Evolutionary conservation across 345 rosid species (phyloP).

Genomic region (Carallia pectinifolia): DNA sequence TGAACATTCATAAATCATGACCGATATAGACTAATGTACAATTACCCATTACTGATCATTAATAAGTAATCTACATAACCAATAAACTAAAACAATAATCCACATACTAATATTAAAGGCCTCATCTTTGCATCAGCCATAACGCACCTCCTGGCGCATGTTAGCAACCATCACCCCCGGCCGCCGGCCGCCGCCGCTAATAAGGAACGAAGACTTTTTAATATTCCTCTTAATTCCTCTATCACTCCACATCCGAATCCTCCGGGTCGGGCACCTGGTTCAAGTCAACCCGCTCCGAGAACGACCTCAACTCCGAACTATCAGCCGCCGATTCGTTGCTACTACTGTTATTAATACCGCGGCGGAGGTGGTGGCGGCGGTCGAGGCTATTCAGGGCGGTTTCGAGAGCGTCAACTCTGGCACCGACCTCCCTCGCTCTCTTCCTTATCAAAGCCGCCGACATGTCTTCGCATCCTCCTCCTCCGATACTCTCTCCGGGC

Average conservation of each 20-base stretch:
- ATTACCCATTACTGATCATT: conserved; percentile 2
- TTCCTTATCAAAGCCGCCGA: conserved; percentile 83
- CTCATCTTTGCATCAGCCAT: conserved; percentile 7
- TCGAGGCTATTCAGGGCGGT: conserved; percentile 37
- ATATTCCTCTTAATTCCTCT: conserved; percentile 11
- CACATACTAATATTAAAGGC: conserved; percentile 2
- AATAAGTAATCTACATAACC: conserved; percentile 13
- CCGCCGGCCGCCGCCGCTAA: background rate
- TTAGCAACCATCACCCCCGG: conserved; percentile 13
- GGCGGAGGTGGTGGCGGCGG: conserved; percentile 29
- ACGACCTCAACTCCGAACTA: conserved; percentile 37
- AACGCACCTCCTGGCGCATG: conserved; percentile 25
- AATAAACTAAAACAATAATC: background rate
- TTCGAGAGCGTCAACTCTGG: conserved; percentile 84
- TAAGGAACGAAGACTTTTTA: too few species aligned
- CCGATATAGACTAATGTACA: conserved; percentile 18
- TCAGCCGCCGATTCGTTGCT: conserved; percentile 16
- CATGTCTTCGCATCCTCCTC: conserved; percentile 44
- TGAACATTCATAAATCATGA: background rate
- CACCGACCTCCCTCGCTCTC: conserved; percentile 90
- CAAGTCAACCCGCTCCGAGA: conserved; percentile 73
- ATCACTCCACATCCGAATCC: conserved; percentile 61
- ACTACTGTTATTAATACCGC: conserved; percentile 10
- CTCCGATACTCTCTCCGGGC: conserved; percentile 43
- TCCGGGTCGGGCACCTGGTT: conserved; percentile 96